Evolutionary conservation across 2,329 filamentous ascomycete genomes (phyloP), one percentile per base, ranked within the genome.

Genomic region (Aureobasidium melanogenum): DNA sequence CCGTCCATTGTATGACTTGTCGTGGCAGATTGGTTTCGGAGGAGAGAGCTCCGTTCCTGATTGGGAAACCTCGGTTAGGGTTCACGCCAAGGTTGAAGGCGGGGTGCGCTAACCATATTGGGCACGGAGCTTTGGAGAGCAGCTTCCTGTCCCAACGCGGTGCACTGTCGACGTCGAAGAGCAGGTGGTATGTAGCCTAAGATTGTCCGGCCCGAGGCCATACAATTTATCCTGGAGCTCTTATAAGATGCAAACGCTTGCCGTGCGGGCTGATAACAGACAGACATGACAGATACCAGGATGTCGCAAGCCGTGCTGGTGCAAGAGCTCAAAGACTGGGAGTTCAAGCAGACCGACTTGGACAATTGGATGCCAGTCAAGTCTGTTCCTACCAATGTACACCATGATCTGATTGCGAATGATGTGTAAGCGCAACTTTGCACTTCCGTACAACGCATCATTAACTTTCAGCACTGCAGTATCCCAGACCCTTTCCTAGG

Each of bases 401-500:
- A 80, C 64, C 67, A 79, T 51, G 77, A 80, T 63, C 68, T 79
- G 60, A 74, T 80, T 38, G 74, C 75, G 61, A 71, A 79, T 67
- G 71, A 73, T 59, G 76, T 74, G 77, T 79, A 70, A 63, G 73
- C 19, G 17, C 9, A 32, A 7, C 2, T 14, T 22, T 5, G 8
- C 32, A 14, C 5, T 32, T 6, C 2, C 28, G 6, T 12, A 4
- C 17, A 8, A 10, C 12, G 8, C 3, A 10, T 10, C 6, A 19
- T 39, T 56, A 10, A 56, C 1, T 8, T 15, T 10, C 1, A 44
- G 30, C 9, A 1, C n/a, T 24, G 30, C 66, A 80, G 77, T 62
- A 80, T 80, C 41, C 75, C 75, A 14, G 78, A 80, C 66, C 78
- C 79, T 0, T 80, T 79, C 66, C 68, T 79, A 5, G 79, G 75